phyloP scores from a whole-genome alignment of 2,329 filamentous ascomycete genomes.

The Ceratocystis alfenasii region DNA sequence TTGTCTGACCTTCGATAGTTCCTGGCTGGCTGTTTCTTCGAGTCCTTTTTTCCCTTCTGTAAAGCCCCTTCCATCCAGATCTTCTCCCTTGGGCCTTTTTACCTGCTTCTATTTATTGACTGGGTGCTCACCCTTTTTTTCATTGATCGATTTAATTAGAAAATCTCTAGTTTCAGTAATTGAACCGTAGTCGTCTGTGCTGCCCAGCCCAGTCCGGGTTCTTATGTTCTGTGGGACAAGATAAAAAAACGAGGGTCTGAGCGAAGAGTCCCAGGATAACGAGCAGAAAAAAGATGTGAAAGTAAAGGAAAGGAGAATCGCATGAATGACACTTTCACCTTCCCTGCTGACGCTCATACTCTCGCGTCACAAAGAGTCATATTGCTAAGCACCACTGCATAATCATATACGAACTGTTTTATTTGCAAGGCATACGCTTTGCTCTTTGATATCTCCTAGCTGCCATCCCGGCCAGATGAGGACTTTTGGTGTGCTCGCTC shows the following conservation, averaged over 20 bases:
- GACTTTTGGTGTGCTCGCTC: constrained; percentile 3
- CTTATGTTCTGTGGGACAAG: constrained; percentile 2
- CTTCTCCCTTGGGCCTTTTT: neutral
- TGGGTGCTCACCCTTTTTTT: neutral
- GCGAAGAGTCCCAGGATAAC: neutral
- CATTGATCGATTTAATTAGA: constrained; percentile 8
- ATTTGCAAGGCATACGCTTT: neutral
- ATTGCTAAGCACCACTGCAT: neutral
- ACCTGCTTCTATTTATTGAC: neutral
- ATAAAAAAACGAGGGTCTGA: neutral
- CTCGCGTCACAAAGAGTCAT: neutral
- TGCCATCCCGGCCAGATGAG: neutral
- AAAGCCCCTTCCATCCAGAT: neutral
- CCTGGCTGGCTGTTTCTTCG: neutral
- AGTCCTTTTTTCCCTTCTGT: neutral
- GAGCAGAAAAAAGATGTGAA: neutral
- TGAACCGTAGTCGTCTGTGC: constrained; percentile 2
- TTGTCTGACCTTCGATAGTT: too few relatives aligned
- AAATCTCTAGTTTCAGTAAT: neutral
- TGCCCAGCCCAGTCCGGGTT: neutral
- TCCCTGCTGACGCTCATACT: neutral
- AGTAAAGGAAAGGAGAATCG: neutral
- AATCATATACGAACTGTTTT: neutral
- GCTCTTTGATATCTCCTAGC: neutral
- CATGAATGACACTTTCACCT: neutral